These are phyloP conservation scores for Sphagnum fallax DNA, from an alignment of 228 moss, liverwort and hornwort species.

Conservation along the genomic window DNA sequence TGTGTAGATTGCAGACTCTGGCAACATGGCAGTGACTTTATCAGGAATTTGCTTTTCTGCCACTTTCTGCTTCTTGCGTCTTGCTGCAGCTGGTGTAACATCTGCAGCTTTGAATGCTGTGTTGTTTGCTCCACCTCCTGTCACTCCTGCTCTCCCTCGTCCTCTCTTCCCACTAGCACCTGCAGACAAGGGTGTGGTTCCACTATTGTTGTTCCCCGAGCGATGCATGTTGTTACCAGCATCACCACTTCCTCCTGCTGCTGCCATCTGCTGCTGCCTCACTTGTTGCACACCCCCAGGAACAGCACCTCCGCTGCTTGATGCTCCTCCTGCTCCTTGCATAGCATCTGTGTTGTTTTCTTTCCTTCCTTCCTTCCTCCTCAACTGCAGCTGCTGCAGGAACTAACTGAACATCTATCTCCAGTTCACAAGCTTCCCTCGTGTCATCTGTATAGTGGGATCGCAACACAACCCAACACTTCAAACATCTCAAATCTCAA, in stretches of 20 bases:
- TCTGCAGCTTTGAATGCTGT: slow-evolving; percentile 77
- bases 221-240: no score
- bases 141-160: slow-evolving; percentile 48
- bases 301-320: slow-evolving; percentile 32
- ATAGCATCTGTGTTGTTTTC: slow-evolving; percentile 2
- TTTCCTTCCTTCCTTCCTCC: background rate
- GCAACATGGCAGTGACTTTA: slow-evolving; percentile 78
- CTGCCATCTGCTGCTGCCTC: slow-evolving; percentile 30
- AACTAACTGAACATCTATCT: background rate
- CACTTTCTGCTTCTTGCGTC: slow-evolving; percentile 95
- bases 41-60: slow-evolving; percentile 94
- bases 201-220: background rate
- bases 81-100: slow-evolving; percentile 77
- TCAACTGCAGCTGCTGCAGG: slow-evolving; percentile 1
- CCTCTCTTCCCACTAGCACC: slow-evolving; percentile 47
- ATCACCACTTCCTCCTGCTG: slow-evolving; percentile 14
- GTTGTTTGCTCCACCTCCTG: slow-evolving; percentile 26
- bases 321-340: slow-evolving; percentile 33
- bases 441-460: background rate
- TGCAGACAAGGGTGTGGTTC: slow-evolving; percentile 6
- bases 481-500: background rate
- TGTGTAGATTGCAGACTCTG: slow-evolving; percentile 84
- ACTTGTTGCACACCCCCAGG: slow-evolving; percentile 36
- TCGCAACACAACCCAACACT: background rate
- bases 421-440: background rate